phyloP scores from a whole-genome alignment of 208 protist genomes.

The Leishmania arabica region DNA sequence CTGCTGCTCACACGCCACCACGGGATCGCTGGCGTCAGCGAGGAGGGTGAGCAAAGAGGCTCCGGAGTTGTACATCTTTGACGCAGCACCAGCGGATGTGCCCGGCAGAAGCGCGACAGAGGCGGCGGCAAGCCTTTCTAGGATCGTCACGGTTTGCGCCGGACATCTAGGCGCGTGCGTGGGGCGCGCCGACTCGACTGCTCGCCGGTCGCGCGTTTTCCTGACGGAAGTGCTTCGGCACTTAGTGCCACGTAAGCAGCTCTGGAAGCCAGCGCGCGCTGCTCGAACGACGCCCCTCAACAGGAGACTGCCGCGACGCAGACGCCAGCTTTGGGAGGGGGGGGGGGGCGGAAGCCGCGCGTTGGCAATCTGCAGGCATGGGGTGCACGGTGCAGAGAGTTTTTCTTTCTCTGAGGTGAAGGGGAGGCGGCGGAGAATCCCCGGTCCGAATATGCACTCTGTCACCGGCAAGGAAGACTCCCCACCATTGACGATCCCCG shows the following conservation, averaged over 20 bases:
- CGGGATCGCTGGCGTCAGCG: too few relatives aligned
- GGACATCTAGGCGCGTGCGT: neutral
- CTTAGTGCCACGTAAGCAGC: neutral
- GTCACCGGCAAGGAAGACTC: neutral
- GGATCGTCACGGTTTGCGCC: neutral
- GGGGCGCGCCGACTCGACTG: neutral
- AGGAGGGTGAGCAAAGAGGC: too few relatives aligned
- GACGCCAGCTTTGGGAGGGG: neutral
- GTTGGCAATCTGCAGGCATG: neutral
- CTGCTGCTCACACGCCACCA: too few relatives aligned
- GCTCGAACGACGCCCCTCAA: neutral
- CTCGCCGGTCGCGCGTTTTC: neutral
- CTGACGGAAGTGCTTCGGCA: neutral
- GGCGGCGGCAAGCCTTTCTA: neutral
- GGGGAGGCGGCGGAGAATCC: slow-evolving; percentile 29
- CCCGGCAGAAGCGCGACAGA: too few relatives aligned
- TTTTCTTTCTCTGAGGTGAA: neutral
- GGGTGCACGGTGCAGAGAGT: neutral
- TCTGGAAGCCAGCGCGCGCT: neutral
- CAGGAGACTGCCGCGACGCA: neutral
- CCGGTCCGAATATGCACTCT: slow-evolving; percentile 2
- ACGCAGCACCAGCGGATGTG: too few relatives aligned
- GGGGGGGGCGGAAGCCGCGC: neutral
- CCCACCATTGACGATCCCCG: neutral
- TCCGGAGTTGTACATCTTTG: too few relatives aligned